phyloP scores from a whole-genome alignment of 164 flowering plant genomes.

The Cinnamomum micranthum region DNA sequence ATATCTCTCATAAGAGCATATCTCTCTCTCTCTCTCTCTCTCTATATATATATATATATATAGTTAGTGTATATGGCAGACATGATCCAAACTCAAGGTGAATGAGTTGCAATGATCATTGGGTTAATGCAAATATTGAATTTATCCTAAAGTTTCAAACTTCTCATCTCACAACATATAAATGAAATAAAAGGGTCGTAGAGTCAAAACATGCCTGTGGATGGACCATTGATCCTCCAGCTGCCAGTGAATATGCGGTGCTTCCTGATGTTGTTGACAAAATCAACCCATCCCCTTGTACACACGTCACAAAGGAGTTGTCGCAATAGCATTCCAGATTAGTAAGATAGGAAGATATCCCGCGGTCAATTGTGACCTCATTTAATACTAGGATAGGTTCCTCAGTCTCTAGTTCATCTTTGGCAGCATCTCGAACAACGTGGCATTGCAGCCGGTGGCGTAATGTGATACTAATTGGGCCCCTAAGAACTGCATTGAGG shows the following conservation, averaged over 20 bases:
- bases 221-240: constrained; percentile 99
- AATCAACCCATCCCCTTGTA: constrained; percentile 97
- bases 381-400: constrained; percentile 86
- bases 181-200: not conserved
- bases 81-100: no score
- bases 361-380: constrained; percentile 98
- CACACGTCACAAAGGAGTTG: constrained; percentile 77
- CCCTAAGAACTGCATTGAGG: constrained; percentile 67
- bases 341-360: constrained; percentile 90
- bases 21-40: no score
- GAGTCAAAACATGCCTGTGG: constrained; percentile 65
- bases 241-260: constrained; percentile 97
- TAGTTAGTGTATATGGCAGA: no score
- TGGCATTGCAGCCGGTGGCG: constrained; percentile 89
- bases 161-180: not conserved
- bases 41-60: no score
- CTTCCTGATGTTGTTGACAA: constrained; percentile 97
- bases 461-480: constrained; percentile 90
- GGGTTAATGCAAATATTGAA: no score
- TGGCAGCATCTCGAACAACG: constrained; percentile 72
- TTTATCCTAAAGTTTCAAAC: not conserved
- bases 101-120: no score
- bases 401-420: constrained; percentile 72
- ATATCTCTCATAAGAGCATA: no score
- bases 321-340: constrained; percentile 95